Evolutionary conservation across 108 stramenopile genomes (phyloP), one percentile per base, ranked within the genome.

Genomic region (Epithemia pelagica): DNA sequence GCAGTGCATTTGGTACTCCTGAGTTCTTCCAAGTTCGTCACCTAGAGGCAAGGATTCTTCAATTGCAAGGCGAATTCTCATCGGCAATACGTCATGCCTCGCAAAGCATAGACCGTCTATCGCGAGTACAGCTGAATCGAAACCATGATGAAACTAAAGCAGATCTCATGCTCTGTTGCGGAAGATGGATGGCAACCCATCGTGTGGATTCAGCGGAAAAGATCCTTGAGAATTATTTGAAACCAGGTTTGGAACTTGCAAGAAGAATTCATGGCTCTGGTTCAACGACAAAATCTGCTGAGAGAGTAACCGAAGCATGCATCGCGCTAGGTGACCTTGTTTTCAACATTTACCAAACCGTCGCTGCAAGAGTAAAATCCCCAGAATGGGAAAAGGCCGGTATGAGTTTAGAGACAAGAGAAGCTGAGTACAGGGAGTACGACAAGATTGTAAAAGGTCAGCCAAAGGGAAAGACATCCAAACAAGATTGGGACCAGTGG

Each of bases 161-260:
- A 26, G 79, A 89, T 27, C 61, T 84, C 19, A 75, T 81, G 28
- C 32, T 90, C 2, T 64, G 65, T 18, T 82, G 87, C 52, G 86
- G 88, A 15, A 52, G 67, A 22, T 92, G 89, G 91, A 82, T 90
- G 77, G 79, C 84, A 31, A 74, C 87, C 57, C 79, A 87, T 67
- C 83, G 82, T 64, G 75, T 86, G 18, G 89, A 90, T 32, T 67
- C 86, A 33, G 80, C 77, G 37, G 65, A 59, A 57, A 64, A 30
- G 0, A 80, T 92, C 62, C 75, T 91, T 10, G 78, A 87, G 2
- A 76, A 60, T 18, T 85, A 77, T 69, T 73, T 92, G 26, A 58
- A 81, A 32, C 87, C 88, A 37, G 88, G 88, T 57, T 70, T 78
- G 22, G 52, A 60, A 54, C 54, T 63, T 21, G 67, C 62, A 30